Conservation (phyloP, 2,329 filamentous ascomycete species). For the Cladosporium sp. region DNA sequence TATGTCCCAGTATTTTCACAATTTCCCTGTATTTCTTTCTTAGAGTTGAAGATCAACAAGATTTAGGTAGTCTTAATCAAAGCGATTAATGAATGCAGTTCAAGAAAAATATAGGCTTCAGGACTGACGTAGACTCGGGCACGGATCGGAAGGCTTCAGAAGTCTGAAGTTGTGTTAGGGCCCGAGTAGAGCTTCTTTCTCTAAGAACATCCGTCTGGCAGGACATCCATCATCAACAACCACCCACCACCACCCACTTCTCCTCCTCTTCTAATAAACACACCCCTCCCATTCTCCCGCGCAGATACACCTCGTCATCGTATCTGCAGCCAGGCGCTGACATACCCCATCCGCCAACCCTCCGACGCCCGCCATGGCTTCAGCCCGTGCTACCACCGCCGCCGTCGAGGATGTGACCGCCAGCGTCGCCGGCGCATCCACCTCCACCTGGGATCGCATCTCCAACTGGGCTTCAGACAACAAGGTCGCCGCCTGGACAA, state of each 20-base stretch:
- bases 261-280: not conserved
- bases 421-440: slow-evolving; percentile 37
- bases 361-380: slow-evolving; percentile 11
- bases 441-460: slow-evolving; percentile 83
- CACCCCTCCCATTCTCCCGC: slow-evolving; percentile 2
- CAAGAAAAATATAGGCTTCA: too few relatives aligned
- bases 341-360: not conserved
- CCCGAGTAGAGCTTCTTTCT: too few relatives aligned
- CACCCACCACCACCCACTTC: not conserved
- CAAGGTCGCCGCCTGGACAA: slow-evolving; percentile 92
- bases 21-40: too few relatives aligned
- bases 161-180: too few relatives aligned
- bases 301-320: slow-evolving; percentile 6
- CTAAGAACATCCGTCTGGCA: too few relatives aligned
- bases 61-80: too few relatives aligned
- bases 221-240: not conserved
- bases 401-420: slow-evolving; percentile 28
- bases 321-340: slow-evolving; percentile 13
- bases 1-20: too few relatives aligned
- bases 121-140: too few relatives aligned
- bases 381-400: slow-evolving; percentile 15
- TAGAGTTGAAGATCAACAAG: too few relatives aligned
- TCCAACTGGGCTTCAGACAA: slow-evolving; percentile 92
- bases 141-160: too few relatives aligned
- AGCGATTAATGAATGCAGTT: too few relatives aligned